phyloP scores from a whole-genome alignment of 768 basidiomycete species.

The Dendrothele bispora region DNA sequence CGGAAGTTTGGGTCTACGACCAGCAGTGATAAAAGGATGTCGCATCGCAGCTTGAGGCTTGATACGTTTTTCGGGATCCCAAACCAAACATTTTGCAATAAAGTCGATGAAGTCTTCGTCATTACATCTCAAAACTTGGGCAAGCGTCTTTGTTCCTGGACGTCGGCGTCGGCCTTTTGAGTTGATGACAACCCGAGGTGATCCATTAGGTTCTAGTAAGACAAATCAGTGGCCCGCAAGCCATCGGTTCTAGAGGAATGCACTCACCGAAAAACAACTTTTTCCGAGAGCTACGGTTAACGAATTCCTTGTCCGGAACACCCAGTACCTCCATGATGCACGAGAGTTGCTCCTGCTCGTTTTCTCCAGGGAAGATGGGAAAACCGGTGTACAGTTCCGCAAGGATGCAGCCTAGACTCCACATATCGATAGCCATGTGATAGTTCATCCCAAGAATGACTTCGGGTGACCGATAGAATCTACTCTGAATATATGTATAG shows the following conservation, averaged over 20 bases:
- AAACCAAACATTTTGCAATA: constrained; percentile 93
- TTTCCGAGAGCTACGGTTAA: constrained; percentile 91
- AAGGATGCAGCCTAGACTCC: constrained; percentile 97
- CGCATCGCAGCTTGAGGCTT: constrained; percentile 92
- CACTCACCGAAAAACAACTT: constrained; percentile 92
- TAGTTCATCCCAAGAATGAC: constrained; percentile 99
- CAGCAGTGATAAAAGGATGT: constrained; percentile 82
- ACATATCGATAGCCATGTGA: constrained; percentile 99
- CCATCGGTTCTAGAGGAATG: background rate
- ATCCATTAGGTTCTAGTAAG: constrained; percentile 81
- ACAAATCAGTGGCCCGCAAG: constrained; percentile 9
- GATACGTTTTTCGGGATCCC: constrained; percentile 96
- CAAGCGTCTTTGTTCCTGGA: constrained; percentile 88
- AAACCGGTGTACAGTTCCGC: constrained; percentile 97
- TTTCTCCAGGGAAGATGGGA: constrained; percentile 98
- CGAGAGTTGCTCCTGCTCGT: constrained; percentile 96
- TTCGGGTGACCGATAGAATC: constrained; percentile 99
- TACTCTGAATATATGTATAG: constrained; percentile 99
- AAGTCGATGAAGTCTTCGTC: constrained; percentile 98
- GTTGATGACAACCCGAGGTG: constrained; percentile 90
- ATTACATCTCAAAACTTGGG: constrained; percentile 86
- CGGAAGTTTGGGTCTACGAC: constrained; percentile 52
- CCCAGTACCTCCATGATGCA: constrained; percentile 99
- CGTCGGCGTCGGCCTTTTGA: constrained; percentile 93
- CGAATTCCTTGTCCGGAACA: constrained; percentile 90